These are phyloP conservation scores for Boechera retrofracta DNA, from an alignment of 345 rosid species.

Conservation along the genomic window DNA sequence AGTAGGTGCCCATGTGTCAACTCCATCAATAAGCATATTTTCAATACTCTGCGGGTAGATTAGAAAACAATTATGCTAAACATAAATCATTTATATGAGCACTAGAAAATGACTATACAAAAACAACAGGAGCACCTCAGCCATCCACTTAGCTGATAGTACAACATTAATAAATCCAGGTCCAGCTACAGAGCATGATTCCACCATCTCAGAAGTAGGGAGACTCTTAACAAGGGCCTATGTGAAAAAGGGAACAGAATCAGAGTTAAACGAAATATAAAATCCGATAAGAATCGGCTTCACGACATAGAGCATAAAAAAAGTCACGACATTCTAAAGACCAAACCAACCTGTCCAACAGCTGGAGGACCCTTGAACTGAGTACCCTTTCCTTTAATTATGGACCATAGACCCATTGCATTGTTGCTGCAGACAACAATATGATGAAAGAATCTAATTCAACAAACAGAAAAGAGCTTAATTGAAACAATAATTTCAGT, in stretches of 20 bases:
- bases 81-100: not conserved
- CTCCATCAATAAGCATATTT: conserved; percentile 79
- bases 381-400: conserved; percentile 69
- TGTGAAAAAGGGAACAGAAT: conserved; percentile 20
- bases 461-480: conserved; percentile 6
- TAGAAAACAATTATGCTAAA: conserved; percentile 30
- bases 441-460: not conserved
- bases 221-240: conserved; percentile 79
- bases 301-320: conserved; percentile 5
- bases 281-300: not conserved
- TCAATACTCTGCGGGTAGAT: conserved; percentile 66
- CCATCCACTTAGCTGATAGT: conserved; percentile 78
- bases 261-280: conserved; percentile 5
- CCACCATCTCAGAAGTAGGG: conserved; percentile 81
- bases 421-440: conserved; percentile 63
- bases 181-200: conserved; percentile 85
- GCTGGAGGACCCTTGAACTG: conserved; percentile 77
- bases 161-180: conserved; percentile 91
- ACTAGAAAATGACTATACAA: conserved; percentile 7
- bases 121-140: conserved; percentile 60
- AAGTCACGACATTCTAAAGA: not conserved
- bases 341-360: conserved; percentile 73
- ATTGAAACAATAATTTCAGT: not conserved
- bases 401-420: conserved; percentile 88
- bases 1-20: conserved; percentile 87